phyloP scores from a whole-genome alignment of 768 basidiomycete genomes.

The Phanerodontia chrysosporium region DNA sequence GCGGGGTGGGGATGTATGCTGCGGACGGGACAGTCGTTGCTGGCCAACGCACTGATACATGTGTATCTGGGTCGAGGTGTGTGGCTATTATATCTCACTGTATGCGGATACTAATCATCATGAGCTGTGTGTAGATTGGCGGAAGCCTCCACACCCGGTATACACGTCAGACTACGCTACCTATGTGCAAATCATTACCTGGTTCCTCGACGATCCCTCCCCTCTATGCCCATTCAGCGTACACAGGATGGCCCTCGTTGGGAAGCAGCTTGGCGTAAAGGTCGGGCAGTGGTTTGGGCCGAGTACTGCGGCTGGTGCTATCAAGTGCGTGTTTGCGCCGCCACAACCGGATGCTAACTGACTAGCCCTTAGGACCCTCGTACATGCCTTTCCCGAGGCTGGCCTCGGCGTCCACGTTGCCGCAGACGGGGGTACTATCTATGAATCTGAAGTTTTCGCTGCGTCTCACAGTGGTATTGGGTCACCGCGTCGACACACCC shows the following conservation, averaged over 20 bases:
- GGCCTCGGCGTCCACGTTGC: constrained; percentile 81
- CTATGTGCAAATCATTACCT: constrained; percentile 88
- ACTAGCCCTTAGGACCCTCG: constrained; percentile 54
- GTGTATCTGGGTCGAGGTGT: constrained; percentile 72
- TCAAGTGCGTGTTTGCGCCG: constrained; percentile 57
- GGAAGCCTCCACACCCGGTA: constrained; percentile 61
- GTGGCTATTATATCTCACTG: constrained; percentile 18
- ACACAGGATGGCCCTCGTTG: constrained; percentile 92
- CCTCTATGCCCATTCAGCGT: constrained; percentile 88
- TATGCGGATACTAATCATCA: background rate
- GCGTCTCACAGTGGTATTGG: constrained; percentile 49
- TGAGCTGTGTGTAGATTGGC: constrained; percentile 62
- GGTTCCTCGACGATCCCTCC: constrained; percentile 91
- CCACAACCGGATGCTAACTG: background rate
- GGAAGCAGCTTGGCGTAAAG: constrained; percentile 91
- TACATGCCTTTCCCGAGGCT: constrained; percentile 74
- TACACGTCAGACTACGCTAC: constrained; percentile 68
- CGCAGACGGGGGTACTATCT: constrained; percentile 69
- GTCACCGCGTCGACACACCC: constrained; percentile 24
- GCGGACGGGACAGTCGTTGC: constrained; percentile 77
- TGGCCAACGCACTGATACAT: constrained; percentile 76
- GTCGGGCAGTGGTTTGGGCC: constrained; percentile 99
- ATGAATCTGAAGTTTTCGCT: constrained; percentile 79
- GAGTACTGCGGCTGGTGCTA: constrained; percentile 93
- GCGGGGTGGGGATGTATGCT: constrained; percentile 93